Percentiles rank a stretch among this genome's conserved stretches.
Evolutionary conservation across 768 basidiomycete genomes (phyloP).

Genomic region (Leucosporidium yakuticum): DNA sequence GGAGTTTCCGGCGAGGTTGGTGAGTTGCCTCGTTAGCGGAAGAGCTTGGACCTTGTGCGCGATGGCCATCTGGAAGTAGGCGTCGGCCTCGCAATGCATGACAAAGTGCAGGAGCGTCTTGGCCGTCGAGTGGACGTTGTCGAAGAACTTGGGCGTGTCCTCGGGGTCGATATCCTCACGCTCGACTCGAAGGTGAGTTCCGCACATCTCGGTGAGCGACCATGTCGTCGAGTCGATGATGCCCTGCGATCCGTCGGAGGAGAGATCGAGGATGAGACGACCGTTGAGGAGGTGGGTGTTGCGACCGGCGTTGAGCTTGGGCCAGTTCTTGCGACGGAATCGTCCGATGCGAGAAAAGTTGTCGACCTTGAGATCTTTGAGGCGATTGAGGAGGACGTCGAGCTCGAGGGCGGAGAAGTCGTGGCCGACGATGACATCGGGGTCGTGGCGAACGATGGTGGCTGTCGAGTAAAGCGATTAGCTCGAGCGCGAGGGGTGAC

Average conservation of each 20-base stretch:
- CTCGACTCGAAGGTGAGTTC: slow-evolving; percentile 73
- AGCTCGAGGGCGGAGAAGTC: slow-evolving; percentile 91
- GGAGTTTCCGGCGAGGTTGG: slow-evolving; percentile 91
- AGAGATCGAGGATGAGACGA: slow-evolving; percentile 81
- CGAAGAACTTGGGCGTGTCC: slow-evolving; percentile 85
- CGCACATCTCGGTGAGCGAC: slow-evolving; percentile 96
- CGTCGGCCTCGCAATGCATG: slow-evolving; percentile 88
- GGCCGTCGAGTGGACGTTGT: slow-evolving; percentile 68
- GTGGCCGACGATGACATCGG: slow-evolving; percentile 89
- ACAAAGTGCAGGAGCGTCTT: slow-evolving; percentile 79
- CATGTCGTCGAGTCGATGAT: slow-evolving; percentile 98
- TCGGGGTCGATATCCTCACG: slow-evolving; percentile 94
- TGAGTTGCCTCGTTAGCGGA: slow-evolving; percentile 85
- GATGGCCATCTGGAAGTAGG: slow-evolving; percentile 96
- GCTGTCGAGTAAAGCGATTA: slow-evolving; percentile 45
- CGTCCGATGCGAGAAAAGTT: slow-evolving; percentile 92
- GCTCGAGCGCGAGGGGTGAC: not conserved
- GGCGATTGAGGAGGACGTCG: slow-evolving; percentile 82
- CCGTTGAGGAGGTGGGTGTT: slow-evolving; percentile 80
- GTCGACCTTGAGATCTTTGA: slow-evolving; percentile 82
- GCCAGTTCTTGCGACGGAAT: slow-evolving; percentile 73
- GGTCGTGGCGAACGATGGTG: slow-evolving; percentile 76
- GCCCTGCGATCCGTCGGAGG: slow-evolving; percentile 87
- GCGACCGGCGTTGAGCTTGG: slow-evolving; percentile 68
- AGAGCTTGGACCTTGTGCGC: slow-evolving; percentile 87